Evolutionary conservation across 1,284 basidiomycete species (phyloP), one percentile per base, ranked within the genome.

Genomic region (Rhodofomes roseus): DNA sequence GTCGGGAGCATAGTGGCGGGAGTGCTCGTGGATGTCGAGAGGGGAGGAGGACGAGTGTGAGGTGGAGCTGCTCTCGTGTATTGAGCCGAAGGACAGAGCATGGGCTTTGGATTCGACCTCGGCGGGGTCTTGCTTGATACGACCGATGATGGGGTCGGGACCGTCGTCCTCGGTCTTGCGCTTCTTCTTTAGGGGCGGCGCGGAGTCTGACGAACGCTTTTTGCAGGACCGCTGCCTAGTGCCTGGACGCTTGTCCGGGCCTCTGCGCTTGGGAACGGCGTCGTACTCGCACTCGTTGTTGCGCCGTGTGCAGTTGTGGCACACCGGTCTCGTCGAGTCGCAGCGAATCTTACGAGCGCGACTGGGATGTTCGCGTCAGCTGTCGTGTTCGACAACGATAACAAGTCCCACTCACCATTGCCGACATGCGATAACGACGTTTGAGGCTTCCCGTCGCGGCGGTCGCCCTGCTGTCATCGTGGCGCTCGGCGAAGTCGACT

Each of bases 301-400:
- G 67, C 90, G 81, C 67, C 89, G 85, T 71, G 82, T 76, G 74
- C 89, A 92, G 73, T 91, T 92, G 76, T 87, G 82, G 77, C 89
- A 92, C 62, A 82, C 79, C 63, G 89, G 89, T 68, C 89, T 80
- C 44, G 85, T 87, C 57, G 89, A 92, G 74, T 92, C 90, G 77
- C 89, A 92, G 61, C 87, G 85, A 68, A 92, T 92, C 79, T 92
- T 92, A 72, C 89, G 85, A 62, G 82, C 79, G 62, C 90, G 90
- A 73, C 90, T 76, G 73, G 68, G 70, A 74, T 70, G 65, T 73
- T 22, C 7, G n/a, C 25, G 39, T 53, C n/a, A 55, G 36, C 23
- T 54, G 16, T 8, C 37, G 2, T n/a, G n/a, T 25, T 36, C 50
- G 12, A 22, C 29, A 6, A 18, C 31, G n/a, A 12, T 34, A 27